Conservation (phyloP, 202 grass and related monocot genomes). For the Hordeum pubiflorum region DNA sequence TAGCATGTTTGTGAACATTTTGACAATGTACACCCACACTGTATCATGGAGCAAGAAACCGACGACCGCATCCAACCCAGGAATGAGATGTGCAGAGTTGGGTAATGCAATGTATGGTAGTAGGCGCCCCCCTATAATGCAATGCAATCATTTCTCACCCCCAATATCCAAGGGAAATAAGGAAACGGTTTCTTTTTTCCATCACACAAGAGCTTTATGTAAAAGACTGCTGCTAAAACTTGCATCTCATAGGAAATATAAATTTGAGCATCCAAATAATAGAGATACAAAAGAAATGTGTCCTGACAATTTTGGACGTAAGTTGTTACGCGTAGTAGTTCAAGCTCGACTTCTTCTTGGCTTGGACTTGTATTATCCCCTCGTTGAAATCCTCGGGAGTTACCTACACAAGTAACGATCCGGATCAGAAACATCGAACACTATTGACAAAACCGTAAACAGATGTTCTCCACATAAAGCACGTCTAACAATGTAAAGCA, state of each 20-base stretch:
- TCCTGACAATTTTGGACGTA: neutral
- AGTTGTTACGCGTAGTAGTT: constrained; percentile 79
- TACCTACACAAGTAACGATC: constrained; percentile 35
- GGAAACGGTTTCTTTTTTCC: neutral
- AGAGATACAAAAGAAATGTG: constrained; percentile 1
- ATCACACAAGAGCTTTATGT: neutral
- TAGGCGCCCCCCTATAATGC: neutral
- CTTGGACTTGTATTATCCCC: constrained; percentile 87
- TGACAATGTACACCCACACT: too few relatives aligned
- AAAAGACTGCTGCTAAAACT: neutral
- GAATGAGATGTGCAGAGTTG: too few relatives aligned
- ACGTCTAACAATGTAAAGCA: neutral
- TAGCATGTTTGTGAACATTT: too few relatives aligned
- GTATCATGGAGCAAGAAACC: too few relatives aligned
- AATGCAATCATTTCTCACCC: neutral
- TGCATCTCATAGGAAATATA: constrained; percentile 3
- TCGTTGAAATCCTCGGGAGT: constrained; percentile 93
- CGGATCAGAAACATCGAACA: neutral
- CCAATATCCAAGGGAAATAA: neutral
- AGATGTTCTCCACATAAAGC: too few relatives aligned
- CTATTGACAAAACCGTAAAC: neutral
- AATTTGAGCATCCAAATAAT: neutral
- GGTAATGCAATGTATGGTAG: neutral
- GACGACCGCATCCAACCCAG: too few relatives aligned
- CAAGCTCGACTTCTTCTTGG: constrained; percentile 88